Base-by-base conservation (phyloP, 768 basidiomycete species). In the Thelephora aurantiotincta region DNA sequence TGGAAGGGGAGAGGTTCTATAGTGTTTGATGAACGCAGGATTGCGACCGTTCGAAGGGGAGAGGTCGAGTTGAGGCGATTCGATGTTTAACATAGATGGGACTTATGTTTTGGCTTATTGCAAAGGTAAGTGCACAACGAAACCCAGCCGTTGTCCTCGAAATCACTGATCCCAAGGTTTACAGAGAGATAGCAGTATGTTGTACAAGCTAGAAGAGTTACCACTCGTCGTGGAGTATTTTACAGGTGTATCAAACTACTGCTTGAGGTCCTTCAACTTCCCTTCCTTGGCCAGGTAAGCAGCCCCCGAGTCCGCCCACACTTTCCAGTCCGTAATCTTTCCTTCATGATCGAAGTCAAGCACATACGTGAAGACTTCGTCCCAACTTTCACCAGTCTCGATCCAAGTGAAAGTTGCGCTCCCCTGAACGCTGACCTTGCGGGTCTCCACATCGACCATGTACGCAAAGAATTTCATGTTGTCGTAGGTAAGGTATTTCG, bases 11-110 rank as follows among this genome's bases (percentile, higher is more conserved):
- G 60, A 50, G 72, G 77, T 6, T 70, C 70, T 4, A 69, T 86
- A 38, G 71, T 69, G 20, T 88, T 88, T 58, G 85, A 88, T 55
- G 85, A 87, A 51, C 72, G 82, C 56, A 66, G 77, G 55, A 83
- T 87, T 47, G 70, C 86, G 51, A 81, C 62, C 18, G 61, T 65
- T 26, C 58, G 61, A 18, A 50, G 51, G 7, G 46, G 51, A 16
- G 68, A 67, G 41, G 63, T 78, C 22, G 61, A 70, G 30, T 65
- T 76, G 43, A 68, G 75, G 50, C 66, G 74, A 55, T 80, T 81
- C 54, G 78, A 81, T 61, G 62, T 79, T 43, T 80, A 59, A 67
- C 5, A 30, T 30, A 30, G 5, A 30, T n/a, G n/a, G n/a, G n/a
- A n/a, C n/a, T 30, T 30, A 30, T 30, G 9, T 30, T 30, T n/a